These are phyloP conservation scores for Phytophthora tentaculata DNA, from an alignment of 352 stramenopile genomes.

Conservation along the genomic window DNA sequence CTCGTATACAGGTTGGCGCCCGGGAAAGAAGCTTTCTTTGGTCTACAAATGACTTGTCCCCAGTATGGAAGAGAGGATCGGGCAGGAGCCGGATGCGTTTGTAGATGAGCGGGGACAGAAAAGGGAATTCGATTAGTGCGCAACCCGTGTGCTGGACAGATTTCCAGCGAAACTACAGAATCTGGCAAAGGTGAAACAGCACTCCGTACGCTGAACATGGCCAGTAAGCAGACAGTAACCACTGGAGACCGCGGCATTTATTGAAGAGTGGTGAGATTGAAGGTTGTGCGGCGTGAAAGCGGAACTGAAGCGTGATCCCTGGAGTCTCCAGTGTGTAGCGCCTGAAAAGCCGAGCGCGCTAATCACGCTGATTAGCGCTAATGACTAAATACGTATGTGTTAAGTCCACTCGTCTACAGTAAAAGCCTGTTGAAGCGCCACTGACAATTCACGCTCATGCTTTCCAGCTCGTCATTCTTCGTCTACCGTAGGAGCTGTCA, in stretches of 20 bases:
- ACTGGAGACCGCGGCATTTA: neutral
- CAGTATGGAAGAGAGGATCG: conserved; percentile 17
- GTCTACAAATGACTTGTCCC: conserved; percentile 10
- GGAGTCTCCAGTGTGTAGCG: too few relatives aligned
- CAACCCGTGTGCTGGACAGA: neutral
- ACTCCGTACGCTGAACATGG: neutral
- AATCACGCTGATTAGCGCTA: neutral
- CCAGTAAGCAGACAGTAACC: neutral
- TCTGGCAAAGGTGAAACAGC: neutral
- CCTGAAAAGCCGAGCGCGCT: neutral
- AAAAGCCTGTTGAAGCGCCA: neutral
- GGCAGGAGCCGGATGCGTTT: conserved; percentile 22
- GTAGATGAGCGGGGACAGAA: conserved; percentile 29
- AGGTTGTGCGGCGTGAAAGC: neutral
- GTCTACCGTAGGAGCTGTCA: too few relatives aligned
- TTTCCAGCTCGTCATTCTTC: neutral
- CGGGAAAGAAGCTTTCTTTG: conserved; percentile 28
- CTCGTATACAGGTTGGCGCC: conserved; percentile 30
- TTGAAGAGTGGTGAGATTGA: neutral
- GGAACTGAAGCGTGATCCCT: neutral
- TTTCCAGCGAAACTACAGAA: neutral
- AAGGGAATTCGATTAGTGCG: conserved; percentile 22
- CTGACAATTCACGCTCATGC: neutral
- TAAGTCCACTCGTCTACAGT: neutral
- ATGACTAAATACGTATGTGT: neutral